Evolutionary conservation across 345 rosid genomes (phyloP), one percentile per base, ranked within the genome.

Genomic region (Trapa bicornis): DNA sequence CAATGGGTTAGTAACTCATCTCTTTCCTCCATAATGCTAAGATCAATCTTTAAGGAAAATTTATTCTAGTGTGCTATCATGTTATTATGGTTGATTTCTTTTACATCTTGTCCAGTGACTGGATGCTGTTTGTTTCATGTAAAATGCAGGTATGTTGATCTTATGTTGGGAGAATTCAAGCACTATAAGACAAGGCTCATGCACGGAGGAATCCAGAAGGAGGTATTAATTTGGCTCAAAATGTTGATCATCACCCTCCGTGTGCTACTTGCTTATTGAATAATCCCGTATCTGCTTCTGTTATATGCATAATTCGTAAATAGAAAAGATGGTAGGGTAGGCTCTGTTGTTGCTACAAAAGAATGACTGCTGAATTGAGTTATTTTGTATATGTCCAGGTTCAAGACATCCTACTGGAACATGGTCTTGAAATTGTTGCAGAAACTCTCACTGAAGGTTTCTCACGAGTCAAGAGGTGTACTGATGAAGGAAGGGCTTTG

Each of bases 401-500:
- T 70, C 96, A 91, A 80, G 93, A 83, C 67, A 77, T 76, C 58
- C 89, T 91, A 15, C 74, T 86, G 58, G 94, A 85, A 76, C 77
- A 82, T 73, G 99, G 97, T 73, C 82, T 95, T 9, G 96, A 89
- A 74, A 87, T 91, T 67, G 84, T 95, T 62, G 89, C 92, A 6
- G 97, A 91, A 79, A 84, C 88, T 70, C 96, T 95, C 36, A 75
- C 86, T 41, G 99, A 91, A 81, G 97, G 97, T 65, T 79, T 95
- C 71, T 89, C 99, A 33, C 82, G 94, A 65, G 90, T 91, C 68
- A 91, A 87, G 81, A 86, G 85, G 76, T 95, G 99, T 63, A 82
- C 88, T 56, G 92, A 91, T 78, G 96, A 86, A 83, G 99, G 99
- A 70, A 85, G 97, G 53, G 96, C 83, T 80, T 91, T 91, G 75